phyloP scores from a whole-genome alignment of 139 green algal genomes.

The Micromonas pusilla region DNA sequence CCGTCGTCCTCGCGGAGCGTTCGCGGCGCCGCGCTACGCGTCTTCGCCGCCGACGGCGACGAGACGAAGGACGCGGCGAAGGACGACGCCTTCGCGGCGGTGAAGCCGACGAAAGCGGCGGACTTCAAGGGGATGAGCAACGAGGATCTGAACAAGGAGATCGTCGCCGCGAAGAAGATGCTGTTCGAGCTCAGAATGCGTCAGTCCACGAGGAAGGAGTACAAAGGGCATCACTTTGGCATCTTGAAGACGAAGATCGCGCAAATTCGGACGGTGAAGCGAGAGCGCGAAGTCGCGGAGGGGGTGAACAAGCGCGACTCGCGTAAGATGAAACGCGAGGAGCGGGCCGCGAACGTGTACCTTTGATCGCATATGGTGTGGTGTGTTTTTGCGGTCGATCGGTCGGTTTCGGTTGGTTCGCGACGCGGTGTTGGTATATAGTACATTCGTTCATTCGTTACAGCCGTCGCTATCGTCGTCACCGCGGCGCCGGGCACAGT shows the following conservation, averaged over 20 bases:
- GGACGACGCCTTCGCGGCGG: neutral
- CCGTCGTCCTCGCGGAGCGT: neutral
- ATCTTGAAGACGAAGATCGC: slow-evolving; percentile 24
- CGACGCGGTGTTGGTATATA: no score
- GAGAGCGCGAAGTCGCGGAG: slow-evolving; percentile 11
- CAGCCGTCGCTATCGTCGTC: no score
- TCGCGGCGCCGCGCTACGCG: no score
- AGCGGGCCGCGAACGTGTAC: slow-evolving; percentile 15
- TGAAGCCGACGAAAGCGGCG: neutral
- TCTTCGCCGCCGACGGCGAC: neutral
- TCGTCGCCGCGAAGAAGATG: slow-evolving; percentile 16
- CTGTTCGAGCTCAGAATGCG: slow-evolving; percentile 11
- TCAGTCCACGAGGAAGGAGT: slow-evolving; percentile 19
- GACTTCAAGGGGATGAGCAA: slow-evolving; percentile 20
- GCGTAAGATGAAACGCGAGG: slow-evolving; percentile 7
- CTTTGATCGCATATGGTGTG: neutral
- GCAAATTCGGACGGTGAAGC: slow-evolving; percentile 17
- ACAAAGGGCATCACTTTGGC: slow-evolving; percentile 17
- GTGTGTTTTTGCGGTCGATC: no score
- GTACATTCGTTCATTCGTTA: no score
- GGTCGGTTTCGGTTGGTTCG: no score
- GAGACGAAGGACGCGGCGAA: neutral
- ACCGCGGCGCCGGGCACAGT: neutral
- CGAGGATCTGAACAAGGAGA: neutral
- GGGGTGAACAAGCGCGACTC: slow-evolving; percentile 12